Evolutionary conservation across 352 stramenopile species (phyloP), one percentile per base, ranked within the genome.

Genomic region (Globisporangium middletonii): DNA sequence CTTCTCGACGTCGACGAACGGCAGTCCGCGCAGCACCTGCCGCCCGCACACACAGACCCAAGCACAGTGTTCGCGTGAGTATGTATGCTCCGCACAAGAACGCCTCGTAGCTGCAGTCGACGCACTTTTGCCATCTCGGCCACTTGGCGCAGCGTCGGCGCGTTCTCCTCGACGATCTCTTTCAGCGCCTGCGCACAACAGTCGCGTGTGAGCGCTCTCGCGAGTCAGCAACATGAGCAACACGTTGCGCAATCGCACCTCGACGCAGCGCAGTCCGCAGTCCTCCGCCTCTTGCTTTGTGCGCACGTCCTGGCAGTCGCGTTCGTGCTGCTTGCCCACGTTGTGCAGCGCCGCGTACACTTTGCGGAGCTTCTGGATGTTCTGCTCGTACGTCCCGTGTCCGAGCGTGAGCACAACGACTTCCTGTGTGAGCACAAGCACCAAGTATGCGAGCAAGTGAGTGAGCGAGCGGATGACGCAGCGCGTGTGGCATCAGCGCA

Each of bases 231-330:
- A 3, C 18, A n/a, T 6, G 2, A 27, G 8, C 12, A 38, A 26
- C 11, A 55, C 19, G 30, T 7, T 33, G 38, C 28, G 42, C 13
- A 4, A 45, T 50, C 64, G 19, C 49, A 87, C 83, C 60, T 94
- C 83, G 13, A 91, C 74, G 65, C 83, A 92, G n/a, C 69, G 77
- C 42, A 89, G 57, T 7, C 80, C 82, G 33, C 77, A 84, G 69
- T 94, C 85, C 13, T 73, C 57, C 1, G 85, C 83, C 57, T 94
- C 83, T 62, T 93, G 79, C 60, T 93, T 91, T 12, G 85, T 94
- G 41, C 76, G 77, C 51, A 86, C 55, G 23, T 73, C 60, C 60
- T 92, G 79, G 41, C 75, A 83, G 51, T 88, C 77, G 23, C 65
- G 69, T 48, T 94, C 85, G 62, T 79, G 79, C 51, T 71, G 62